Percentiles rank a stretch among this genome's conserved stretches.
These are phyloP conservation scores for Glaciozyma antarctica DNA, from an alignment of 768 basidiomycete genomes.

Conservation along the genomic window DNA sequence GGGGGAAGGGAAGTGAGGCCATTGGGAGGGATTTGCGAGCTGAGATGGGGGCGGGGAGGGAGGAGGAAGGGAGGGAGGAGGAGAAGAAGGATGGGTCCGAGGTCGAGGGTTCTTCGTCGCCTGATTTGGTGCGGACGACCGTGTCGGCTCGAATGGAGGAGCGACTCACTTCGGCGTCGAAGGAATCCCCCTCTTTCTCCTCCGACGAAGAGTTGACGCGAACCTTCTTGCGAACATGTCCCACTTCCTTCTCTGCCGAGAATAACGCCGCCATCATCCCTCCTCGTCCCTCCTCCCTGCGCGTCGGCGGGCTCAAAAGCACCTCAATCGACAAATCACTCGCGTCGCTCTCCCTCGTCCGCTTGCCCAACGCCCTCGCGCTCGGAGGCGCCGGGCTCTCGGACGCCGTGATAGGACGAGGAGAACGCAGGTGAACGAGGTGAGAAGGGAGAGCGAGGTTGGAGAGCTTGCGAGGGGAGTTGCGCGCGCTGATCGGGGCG, in stretches of 20 bases:
- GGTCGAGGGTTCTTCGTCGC: background rate
- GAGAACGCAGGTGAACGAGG: slow-evolving; percentile 4
- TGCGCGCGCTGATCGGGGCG: background rate
- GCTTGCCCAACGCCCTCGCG: slow-evolving; percentile 11
- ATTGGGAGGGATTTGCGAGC: slow-evolving; percentile 21
- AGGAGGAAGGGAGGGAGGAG: too few relatives aligned
- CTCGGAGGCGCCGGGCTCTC: background rate
- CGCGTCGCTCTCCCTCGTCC: slow-evolving; percentile 5
- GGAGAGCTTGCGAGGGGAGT: background rate
- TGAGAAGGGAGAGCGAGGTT: slow-evolving; percentile 4
- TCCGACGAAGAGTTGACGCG: slow-evolving; percentile 4
- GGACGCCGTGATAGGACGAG: background rate
- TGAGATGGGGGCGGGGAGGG: background rate
- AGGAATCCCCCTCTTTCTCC: background rate
- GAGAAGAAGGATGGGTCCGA: slow-evolving; percentile 25
- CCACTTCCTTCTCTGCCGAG: slow-evolving; percentile 4
- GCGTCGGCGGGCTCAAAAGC: background rate
- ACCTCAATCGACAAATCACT: slow-evolving; percentile 12
- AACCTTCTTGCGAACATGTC: slow-evolving; percentile 11
- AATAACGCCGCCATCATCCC: background rate
- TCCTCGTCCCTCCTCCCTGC: too few relatives aligned
- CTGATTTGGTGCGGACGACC: slow-evolving; percentile 21
- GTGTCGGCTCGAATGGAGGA: slow-evolving; percentile 13
- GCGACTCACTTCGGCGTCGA: slow-evolving; percentile 4
- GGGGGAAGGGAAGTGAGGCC: slow-evolving; percentile 12